These are phyloP conservation scores for Colletotrichum neosansevieriae DNA, from an alignment of 2,329 filamentous ascomycete species.

Conservation along the genomic window DNA sequence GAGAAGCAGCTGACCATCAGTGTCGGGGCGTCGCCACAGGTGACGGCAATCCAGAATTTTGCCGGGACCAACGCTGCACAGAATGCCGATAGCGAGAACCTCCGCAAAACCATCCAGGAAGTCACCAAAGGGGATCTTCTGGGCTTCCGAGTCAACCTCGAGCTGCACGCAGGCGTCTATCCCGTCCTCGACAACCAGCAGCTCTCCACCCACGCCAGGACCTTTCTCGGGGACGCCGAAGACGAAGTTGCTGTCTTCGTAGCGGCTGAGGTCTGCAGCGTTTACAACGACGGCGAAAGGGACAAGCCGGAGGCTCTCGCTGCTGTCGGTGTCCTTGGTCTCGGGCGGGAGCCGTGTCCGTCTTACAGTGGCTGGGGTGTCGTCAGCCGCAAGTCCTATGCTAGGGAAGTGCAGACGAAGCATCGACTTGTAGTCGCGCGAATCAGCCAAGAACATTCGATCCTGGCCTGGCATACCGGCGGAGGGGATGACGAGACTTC, in stretches of 20 bases:
- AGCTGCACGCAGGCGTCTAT: slow-evolving; percentile 76
- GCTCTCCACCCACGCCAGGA: slow-evolving; percentile 64
- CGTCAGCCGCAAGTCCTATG: slow-evolving; percentile 54
- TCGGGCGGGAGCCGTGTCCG: slow-evolving; percentile 73
- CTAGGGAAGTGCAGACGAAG: neutral
- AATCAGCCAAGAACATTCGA: slow-evolving; percentile 75
- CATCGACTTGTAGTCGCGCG: slow-evolving; percentile 65
- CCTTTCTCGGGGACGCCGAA: slow-evolving; percentile 44
- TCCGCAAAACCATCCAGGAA: slow-evolving; percentile 2
- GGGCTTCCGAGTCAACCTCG: slow-evolving; percentile 51
- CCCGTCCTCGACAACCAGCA: slow-evolving; percentile 75
- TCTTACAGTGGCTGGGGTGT: slow-evolving; percentile 72
- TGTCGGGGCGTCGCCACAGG: slow-evolving; percentile 50
- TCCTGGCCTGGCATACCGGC: slow-evolving; percentile 62
- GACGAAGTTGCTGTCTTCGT: slow-evolving; percentile 67
- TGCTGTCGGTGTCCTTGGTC: slow-evolving; percentile 67
- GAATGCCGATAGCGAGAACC: slow-evolving; percentile 1
- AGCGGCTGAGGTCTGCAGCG: slow-evolving; percentile 70
- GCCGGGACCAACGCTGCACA: neutral
- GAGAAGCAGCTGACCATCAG: slow-evolving; percentile 45
- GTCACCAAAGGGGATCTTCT: neutral
- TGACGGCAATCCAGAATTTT: slow-evolving; percentile 47
- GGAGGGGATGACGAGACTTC: slow-evolving; percentile 46
- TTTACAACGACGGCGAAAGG: slow-evolving; percentile 60
- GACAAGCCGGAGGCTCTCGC: slow-evolving; percentile 64